Base-by-base conservation (phyloP, 177 flowering plant genomes). In the Vitis hybrid region DNA sequence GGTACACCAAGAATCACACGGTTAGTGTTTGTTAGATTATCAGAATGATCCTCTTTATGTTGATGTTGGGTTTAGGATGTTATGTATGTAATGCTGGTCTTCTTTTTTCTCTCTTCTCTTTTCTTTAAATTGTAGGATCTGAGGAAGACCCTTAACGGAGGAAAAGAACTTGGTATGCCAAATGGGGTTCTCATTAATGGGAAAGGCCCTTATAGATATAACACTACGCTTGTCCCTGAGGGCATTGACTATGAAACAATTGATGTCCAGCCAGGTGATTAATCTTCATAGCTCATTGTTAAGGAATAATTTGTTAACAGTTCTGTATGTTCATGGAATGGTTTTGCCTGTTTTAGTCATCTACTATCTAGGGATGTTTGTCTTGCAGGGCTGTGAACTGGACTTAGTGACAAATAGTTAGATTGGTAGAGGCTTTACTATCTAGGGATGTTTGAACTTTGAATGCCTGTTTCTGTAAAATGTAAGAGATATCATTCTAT, bases 161-260 rank as follows among this genome's bases (percentile, higher is more conserved):
- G 97, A 6, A 83, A 84, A 81, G 88, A 78, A 68, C 90, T 91
- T 50, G 97, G 97, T 26, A 91, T 87, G 85, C 98, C 98, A 0
- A 88, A 94, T 83, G 98, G 98, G 51, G 95, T 94, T 72, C 84
- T 94, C 31, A 89, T 93, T 56, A 94, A 94, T 76, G 98, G 97
- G 50, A 88, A 86, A 83, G 97, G 97, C 5, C 97, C 98, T 66
- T 92, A 83, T 70, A 81, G 81, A 57, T 94, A 94, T 76, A 90
- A 94, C 69, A 76, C 64, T 18, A 90, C 97, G 0, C 87, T 92
- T 67, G 97, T 94, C n/a, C 90, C 95, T 0, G 93, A 79, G 72
- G 95, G 93, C 75, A 88, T 92, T 61, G 93, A 85, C n/a, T 76
- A 78, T 76, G 94, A 84, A 77, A 85, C 87, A 29, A 71, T 91